phyloP scores from a whole-genome alignment of 208 protist genomes.

The Phytomonas francai region DNA sequence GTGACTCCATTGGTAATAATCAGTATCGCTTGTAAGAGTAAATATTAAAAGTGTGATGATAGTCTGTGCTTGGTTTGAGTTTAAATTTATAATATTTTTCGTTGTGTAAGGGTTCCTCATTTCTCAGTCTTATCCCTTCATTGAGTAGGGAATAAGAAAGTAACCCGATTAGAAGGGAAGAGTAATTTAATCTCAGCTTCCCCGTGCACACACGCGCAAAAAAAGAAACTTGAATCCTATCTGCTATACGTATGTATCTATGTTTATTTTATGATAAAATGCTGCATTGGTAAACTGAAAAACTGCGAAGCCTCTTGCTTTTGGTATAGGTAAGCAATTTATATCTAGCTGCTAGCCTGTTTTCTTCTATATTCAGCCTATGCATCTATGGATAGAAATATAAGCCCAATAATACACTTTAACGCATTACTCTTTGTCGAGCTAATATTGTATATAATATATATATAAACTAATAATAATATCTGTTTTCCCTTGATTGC shows the following conservation, averaged over 20 bases:
- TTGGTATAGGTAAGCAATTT: background rate
- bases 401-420: background rate
- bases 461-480: background rate
- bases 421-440: background rate
- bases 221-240: background rate
- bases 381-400: background rate
- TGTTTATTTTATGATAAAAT: slow-evolving; percentile 5
- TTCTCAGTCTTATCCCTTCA: background rate
- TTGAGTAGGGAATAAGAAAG: background rate
- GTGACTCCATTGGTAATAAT: slow-evolving; percentile 38
- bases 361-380: background rate
- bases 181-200: background rate
- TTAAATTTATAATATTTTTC: background rate
- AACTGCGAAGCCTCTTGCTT: background rate
- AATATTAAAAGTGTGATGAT: background rate
- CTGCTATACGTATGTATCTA: background rate
- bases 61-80: background rate
- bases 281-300: background rate
- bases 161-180: background rate
- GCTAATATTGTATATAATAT: background rate
- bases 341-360: background rate
- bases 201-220: background rate
- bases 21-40: slow-evolving; percentile 48
- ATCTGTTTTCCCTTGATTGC: background rate
- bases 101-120: background rate